A percentile compares a stretch with the other conserved stretches of the same genome.
Conservation (phyloP, 192 early-diverging fungal genomes). For the Podila verticillata region DNA sequence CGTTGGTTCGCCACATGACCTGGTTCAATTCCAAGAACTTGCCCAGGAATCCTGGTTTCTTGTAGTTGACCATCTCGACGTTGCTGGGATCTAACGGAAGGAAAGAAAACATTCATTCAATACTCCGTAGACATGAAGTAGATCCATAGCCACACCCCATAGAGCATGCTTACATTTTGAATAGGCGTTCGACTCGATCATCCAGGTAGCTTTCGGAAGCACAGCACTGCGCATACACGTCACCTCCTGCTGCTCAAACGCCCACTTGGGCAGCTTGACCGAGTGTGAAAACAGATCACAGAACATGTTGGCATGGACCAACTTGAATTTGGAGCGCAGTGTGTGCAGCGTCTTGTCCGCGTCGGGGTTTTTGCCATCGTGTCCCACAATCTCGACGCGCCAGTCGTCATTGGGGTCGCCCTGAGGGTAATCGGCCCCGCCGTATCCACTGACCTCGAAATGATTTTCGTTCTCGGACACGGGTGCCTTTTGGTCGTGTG, state of each 20-base stretch:
- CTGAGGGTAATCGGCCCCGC: constrained; percentile 67
- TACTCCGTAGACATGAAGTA: too few species aligned
- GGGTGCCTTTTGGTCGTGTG: constrained; percentile 74
- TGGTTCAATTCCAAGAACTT: constrained; percentile 91
- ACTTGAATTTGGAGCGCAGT: constrained; percentile 73
- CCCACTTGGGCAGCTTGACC: constrained; percentile 92
- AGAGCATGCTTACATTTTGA: constrained; percentile 32
- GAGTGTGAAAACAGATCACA: constrained; percentile 86
- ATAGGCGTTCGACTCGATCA: constrained; percentile 75
- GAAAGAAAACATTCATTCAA: too few species aligned
- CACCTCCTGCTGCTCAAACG: constrained; percentile 90
- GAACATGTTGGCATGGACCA: constrained; percentile 76
- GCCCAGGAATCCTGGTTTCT: constrained; percentile 74
- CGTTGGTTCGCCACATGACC: constrained; percentile 91
- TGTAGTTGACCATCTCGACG: constrained; percentile 66
- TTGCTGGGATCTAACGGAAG: constrained; percentile 62
- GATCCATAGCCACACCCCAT: too few species aligned
- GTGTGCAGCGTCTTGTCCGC: constrained; percentile 67
- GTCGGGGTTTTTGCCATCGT: constrained; percentile 58
- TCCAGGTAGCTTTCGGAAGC: constrained; percentile 78
- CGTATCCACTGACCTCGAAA: constrained; percentile 77
- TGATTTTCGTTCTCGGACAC: constrained; percentile 77
- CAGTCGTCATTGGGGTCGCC: constrained; percentile 95
- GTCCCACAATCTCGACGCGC: constrained; percentile 80
- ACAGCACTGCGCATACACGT: constrained; percentile 89